Conservation (phyloP, 2,329 filamentous ascomycete species). For the Xylogone sp. region DNA sequence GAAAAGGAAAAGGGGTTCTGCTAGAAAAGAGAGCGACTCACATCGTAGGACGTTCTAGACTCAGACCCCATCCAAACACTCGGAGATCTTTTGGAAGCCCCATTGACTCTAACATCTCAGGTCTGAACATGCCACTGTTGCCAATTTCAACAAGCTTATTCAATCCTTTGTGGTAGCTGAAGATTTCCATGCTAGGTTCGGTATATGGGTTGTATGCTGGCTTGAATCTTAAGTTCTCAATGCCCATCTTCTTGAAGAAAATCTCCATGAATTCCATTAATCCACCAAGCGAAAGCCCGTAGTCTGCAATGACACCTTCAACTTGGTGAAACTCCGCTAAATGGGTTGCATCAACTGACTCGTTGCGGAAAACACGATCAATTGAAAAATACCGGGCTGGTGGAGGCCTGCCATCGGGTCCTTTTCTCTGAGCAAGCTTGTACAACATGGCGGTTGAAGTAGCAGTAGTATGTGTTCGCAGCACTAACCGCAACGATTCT, state of each 20-base stretch:
- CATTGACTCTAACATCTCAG: constrained; percentile 96
- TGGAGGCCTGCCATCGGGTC: constrained; percentile 61
- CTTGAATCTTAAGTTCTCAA: constrained; percentile 85
- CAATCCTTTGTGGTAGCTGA: constrained; percentile 86
- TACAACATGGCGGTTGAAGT: constrained; percentile 88
- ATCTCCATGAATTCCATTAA: constrained; percentile 92
- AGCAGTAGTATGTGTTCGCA: constrained; percentile 94
- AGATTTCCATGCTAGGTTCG: constrained; percentile 97
- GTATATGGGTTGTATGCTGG: constrained; percentile 95
- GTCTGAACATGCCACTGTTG: constrained; percentile 97
- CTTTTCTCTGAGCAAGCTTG: constrained; percentile 78
- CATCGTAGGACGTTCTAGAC: constrained; percentile 93
- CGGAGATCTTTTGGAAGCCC: constrained; percentile 86
- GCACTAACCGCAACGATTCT: constrained; percentile 80
- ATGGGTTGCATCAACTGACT: constrained; percentile 95
- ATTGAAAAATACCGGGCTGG: constrained; percentile 96
- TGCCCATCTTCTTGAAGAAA: constrained; percentile 96
- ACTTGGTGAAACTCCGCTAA: constrained; percentile 98
- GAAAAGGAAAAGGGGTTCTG: neutral
- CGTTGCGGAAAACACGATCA: constrained; percentile 96
- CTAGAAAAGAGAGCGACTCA: constrained; percentile 59
- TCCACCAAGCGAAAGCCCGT: constrained; percentile 85
- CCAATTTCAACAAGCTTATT: constrained; percentile 95
- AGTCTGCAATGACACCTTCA: constrained; percentile 97
- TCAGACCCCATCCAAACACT: constrained; percentile 92